Evolutionary conservation across 2,329 filamentous ascomycete genomes (phyloP), one percentile per base, ranked within the genome.

Genomic region (Cryphonectria radicalis): DNA sequence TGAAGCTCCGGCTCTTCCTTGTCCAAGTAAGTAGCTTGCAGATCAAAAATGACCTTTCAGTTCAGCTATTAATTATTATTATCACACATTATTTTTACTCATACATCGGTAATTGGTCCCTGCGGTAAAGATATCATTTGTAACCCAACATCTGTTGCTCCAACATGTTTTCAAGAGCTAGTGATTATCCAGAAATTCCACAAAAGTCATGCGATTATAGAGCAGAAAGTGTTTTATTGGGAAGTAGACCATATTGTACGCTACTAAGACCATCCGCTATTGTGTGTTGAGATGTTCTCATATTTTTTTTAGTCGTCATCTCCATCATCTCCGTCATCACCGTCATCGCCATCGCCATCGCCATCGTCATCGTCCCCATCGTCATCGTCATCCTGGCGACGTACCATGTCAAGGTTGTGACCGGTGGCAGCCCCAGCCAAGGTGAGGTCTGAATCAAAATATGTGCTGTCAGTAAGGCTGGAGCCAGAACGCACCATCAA

Each of bases 381-480:
- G 14, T n/a, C n/a, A 7, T 62, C 67, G 10, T 63, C 67, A 22
- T 68, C 67, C 37, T 60, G 64, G 28, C 66, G 66, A 19, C 40
- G 57, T 1, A 68, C 35, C 46, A 46, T 19, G 14, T 62, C 25
- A 25, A 37, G n/a, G 19, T 42, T 57, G 35, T 35, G 43, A 40
- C n/a, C 22, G n/a, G 32, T 42, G 25, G n/a, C 4, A 11, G 19
- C 50, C 10, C 32, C 42, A 50, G 43, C 35, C 28, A 63, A n/a
- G 35, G 11, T 63, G 32, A 69, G 60, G 40, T 69, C 67, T 69
- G 60, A 35, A 22, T 4, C 11, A 8, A 14, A 8, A 14, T 19
- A 55, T n/a, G 11, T 53, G 28, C 57, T 19, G 40, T 62, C 35
- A 62, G 59, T 32, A 11, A 32, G 19, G 28, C 55, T 37, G 10